Base-by-base conservation (phyloP, 2,329 filamentous ascomycete species). In the Sarocladium oryzae region DNA sequence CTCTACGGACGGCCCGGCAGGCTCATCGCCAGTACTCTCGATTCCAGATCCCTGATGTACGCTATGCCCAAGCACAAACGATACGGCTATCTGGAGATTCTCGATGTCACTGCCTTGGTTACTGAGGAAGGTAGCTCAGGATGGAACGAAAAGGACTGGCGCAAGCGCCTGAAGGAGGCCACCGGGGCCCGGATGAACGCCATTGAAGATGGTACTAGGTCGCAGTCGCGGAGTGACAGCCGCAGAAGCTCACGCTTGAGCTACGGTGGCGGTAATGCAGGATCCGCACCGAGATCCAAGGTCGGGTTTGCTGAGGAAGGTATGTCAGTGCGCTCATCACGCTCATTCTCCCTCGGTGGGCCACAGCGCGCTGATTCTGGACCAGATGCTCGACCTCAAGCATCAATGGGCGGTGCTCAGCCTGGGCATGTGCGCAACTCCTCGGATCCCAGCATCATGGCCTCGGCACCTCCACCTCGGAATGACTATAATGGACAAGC, bases 11-110 rank as follows among this genome's bases (percentile, higher is more conserved):
- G 93, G 20, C 93, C 93, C 0, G 87, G 82, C 24, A 84, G 89
- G 55, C 76, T 99, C 40, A 84, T 96, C 30, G 89, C 93, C 2
- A 95, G 95, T 63, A 85, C 88, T 0, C 79, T 91, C 40, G 91
- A 97, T 67, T 76, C 88, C 3, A 82, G 89, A 41, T 95, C 93
- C 52, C 76, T 99, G 57, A 99, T 99, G 93, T 99, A 97, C 66
- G 93, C 91, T 5, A 95, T 99, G 85, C 92, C 93, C 0, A 89
- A 88, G 59, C 84, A 93, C 59, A 83, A 85, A 50, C 81, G 88
- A 56, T 95, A 95, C 61, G 91, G 92, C 1, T 97, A 97, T 61
- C 71, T 99, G 23, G 93, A 97, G 61, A 83, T 90, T 32, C 70
- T 91, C 52, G 93, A 99, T 63, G 88, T 97, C 15, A 84, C 85